Conservation (phyloP, 2,329 filamentous ascomycete species). For the Arachnopeziza araneosa region DNA sequence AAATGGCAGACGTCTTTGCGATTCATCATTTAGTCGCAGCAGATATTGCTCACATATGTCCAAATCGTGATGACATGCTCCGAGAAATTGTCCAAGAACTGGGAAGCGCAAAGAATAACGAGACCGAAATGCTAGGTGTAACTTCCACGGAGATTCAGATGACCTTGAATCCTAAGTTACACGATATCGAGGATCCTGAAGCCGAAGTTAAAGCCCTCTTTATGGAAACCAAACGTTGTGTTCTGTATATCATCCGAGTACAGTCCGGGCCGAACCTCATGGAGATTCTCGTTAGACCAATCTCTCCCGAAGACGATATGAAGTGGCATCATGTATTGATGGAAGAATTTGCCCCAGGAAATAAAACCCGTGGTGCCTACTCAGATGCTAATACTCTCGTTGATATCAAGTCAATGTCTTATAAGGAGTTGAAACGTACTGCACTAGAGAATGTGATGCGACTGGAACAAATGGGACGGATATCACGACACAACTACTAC, state of each 20-base stretch:
- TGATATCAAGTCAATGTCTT: conserved; percentile 84
- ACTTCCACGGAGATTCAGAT: conserved; percentile 80
- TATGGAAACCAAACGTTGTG: conserved; percentile 96
- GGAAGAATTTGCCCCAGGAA: conserved; percentile 71
- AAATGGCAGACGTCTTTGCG: conserved; percentile 94
- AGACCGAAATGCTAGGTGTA: conserved; percentile 84
- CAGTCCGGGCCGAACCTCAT: conserved; percentile 89
- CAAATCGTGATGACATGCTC: conserved; percentile 76
- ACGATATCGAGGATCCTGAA: conserved; percentile 88
- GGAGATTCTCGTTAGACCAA: conserved; percentile 89
- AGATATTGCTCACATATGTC: conserved; percentile 73
- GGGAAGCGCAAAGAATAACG: conserved; percentile 93
- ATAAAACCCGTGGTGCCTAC: conserved; percentile 74
- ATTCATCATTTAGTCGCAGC: conserved; percentile 84
- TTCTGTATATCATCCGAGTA: conserved; percentile 95
- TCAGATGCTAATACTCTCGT: conserved; percentile 78
- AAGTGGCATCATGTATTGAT: conserved; percentile 77
- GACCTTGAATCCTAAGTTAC: conserved; percentile 82
- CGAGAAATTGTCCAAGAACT: conserved; percentile 90
- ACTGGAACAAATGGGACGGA: conserved; percentile 80
- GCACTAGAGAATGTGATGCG: conserved; percentile 91
- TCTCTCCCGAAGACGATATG: conserved; percentile 78
- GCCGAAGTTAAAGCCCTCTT: conserved; percentile 88
- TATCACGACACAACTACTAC: conserved; percentile 83
- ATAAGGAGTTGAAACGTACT: conserved; percentile 86